Base-by-base conservation (phyloP, 2,329 filamentous ascomycete species). In the Scolecobasidium constrictum region DNA sequence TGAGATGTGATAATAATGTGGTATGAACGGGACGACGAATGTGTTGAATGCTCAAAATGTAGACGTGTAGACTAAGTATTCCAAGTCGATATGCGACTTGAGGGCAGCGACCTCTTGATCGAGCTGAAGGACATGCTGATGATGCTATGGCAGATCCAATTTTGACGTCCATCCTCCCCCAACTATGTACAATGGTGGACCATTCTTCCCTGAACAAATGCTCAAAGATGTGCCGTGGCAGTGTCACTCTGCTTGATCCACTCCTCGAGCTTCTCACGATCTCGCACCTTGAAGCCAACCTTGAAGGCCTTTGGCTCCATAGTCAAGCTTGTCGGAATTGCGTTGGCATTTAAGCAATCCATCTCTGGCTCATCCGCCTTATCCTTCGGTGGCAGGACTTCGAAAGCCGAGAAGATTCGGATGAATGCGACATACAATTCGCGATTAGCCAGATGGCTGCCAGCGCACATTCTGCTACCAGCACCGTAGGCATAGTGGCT, bases 231-330 rank as follows among this genome's bases (percentile, higher is more conserved):
- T 51, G 51, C 62, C 15, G 67, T 70, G 46, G 58, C 56, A 52
- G 64, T 61, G 52, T 70, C 67, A 43, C 65, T 68, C 52, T 67
- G 65, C 41, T 26, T 46, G 35, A 71, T 65, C 68, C 68, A 71
- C 52, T 50, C 54, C 44, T 68, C 66, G 40, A 71, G 47, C 52
- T 58, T 38, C 26, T 46, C 51, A 45, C 55, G 49, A 52, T 71
- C 57, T 46, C 68, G 59, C 3, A 65, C 60, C 53, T 57, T 65
- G 33, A 71, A 58, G 2, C 68, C 65, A 7, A 68, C 59, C 56
- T 69, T 70, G 53, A 71, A 71, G 17, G 65, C 61, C 57, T 69
- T 71, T 0, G 67, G 66, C 52, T 71, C 67, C 56, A 69, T 56
- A 1, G 67, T 70, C 58, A 70, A 53, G 38, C 64, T 57, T 34